phyloP scores from a whole-genome alignment of 768 basidiomycete genomes.

The Clathrus columnatus region DNA sequence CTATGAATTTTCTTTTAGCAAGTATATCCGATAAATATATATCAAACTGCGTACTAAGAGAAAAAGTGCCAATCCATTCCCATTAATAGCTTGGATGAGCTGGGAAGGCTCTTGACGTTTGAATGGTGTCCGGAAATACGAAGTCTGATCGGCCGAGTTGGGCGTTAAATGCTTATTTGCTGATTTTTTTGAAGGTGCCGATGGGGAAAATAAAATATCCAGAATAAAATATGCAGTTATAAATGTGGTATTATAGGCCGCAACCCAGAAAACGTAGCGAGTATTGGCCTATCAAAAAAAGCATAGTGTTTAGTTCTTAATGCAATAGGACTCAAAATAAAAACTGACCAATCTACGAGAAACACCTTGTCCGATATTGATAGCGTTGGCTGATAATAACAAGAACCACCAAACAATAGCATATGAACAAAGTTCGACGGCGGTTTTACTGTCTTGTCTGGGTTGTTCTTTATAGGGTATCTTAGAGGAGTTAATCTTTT shows the following conservation, averaged over 20 bases:
- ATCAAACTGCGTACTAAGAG: conserved; percentile 50
- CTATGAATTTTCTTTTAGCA: conserved; percentile 30
- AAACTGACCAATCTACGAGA: conserved; percentile 54
- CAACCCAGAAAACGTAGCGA: conserved; percentile 82
- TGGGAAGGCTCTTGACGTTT: conserved; percentile 29
- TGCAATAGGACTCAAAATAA: background rate
- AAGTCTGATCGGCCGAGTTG: conserved; percentile 15
- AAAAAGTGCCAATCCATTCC: conserved; percentile 72
- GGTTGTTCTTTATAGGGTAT: background rate
- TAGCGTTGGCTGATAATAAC: conserved; percentile 30
- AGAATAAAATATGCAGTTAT: conserved; percentile 71
- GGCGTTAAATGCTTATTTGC: conserved; percentile 17
- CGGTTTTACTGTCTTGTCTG: conserved; percentile 54
- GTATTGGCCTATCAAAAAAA: conserved; percentile 59
- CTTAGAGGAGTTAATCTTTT: background rate
- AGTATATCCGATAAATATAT: background rate
- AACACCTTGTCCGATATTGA: conserved; percentile 33
- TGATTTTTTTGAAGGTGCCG: conserved; percentile 21
- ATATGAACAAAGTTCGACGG: conserved; percentile 70
- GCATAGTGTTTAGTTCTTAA: background rate
- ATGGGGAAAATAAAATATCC: conserved; percentile 61
- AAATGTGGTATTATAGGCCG: conserved; percentile 82
- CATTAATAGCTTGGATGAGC: conserved; percentile 76
- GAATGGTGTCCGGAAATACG: conserved; percentile 7
- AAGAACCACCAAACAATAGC: conserved; percentile 70